Evolutionary conservation across 805 yeast species (phyloP), one percentile per base, ranked within the genome.

Genomic region (Ogataea zsoltii): DNA sequence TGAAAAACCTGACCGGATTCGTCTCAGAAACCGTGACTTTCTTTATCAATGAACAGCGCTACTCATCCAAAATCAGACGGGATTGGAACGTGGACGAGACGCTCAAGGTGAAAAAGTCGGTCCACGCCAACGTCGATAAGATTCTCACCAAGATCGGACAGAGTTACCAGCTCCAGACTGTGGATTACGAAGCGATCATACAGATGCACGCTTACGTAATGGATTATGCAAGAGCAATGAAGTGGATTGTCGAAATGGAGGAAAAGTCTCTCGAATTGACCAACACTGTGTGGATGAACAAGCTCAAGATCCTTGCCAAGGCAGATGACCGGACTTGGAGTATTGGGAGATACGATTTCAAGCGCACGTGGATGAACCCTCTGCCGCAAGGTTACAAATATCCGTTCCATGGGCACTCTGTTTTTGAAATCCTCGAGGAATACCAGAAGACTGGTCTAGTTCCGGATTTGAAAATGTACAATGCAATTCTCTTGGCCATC

Each of bases 101-200:
- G 12, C 25, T 45, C 4, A 35, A 29, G 5, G 28, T 42, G 11
- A 50, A 51, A 32, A 29, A 32, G 12, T 19, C 33, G 15, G 35
- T 49, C 11, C 53, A 51, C 39, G 9, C 31, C 25, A 29, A 38
- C 7, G 46, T 48, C 1, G 36, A 31, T 2, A 15, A 31, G 9
- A 43, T 51, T 9, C 26, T 52, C 7, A 35, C 26, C 12, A 35
- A 30, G 18, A 40, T 58, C 13, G 29, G 28, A 11, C 13, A 23
- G 7, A 16, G 18, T 9, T 33, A 38, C 13, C 33, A 46, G 19
- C 45, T 60, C 1, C 33, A 34, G 7, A 43, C 52, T 7, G 33
- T 41, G 3, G 67, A 63, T 39, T 65, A 60, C 48, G 63, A 61
- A 36, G 49, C 53, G 19, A 46, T 62, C 7, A 47, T 61, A 12